Conservation (phyloP, 495 filamentous ascomycete genomes). For the Bryoglossum gracile region DNA sequence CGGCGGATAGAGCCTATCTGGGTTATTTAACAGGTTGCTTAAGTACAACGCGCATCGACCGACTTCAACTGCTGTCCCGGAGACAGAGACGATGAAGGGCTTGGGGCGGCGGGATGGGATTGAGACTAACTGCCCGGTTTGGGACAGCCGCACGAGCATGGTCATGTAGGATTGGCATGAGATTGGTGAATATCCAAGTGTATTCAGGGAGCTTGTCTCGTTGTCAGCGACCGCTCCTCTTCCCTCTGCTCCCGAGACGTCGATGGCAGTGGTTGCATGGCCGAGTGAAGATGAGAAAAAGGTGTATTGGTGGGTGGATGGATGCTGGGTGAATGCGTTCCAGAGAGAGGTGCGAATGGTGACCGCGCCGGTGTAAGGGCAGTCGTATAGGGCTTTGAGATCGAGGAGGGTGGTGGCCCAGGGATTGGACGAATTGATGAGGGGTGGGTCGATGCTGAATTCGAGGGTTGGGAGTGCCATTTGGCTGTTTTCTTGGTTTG, state of each 20-base stretch:
- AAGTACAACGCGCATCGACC: conserved; percentile 34
- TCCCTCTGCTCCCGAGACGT: background rate
- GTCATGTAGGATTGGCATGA: conserved; percentile 60
- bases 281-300: conserved; percentile 52
- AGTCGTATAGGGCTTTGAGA: conserved; percentile 46
- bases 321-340: conserved; percentile 51
- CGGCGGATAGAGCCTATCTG: conserved; percentile 2
- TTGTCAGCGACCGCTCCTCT: background rate
- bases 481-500: too few species aligned
- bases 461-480: too few species aligned
- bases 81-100: conserved; percentile 63
- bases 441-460: conserved; percentile 51
- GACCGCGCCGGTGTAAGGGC: conserved; percentile 56
- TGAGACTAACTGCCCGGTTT: background rate
- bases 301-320: conserved; percentile 53
- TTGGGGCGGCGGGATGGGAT: conserved; percentile 29
- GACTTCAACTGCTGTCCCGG: conserved; percentile 47
- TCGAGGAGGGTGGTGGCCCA: conserved; percentile 60
- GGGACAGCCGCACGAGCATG: conserved; percentile 27
- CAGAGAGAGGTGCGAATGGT: conserved; percentile 60
- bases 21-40: conserved; percentile 14
- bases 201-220: conserved; percentile 55
- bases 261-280: conserved; percentile 10
- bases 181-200: conserved; percentile 62
- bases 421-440: conserved; percentile 63